Percentiles rank a stretch among this genome's conserved stretches.
phyloP scores from a whole-genome alignment of 139 green algal species.

The Chlorella sorokiniana region DNA sequence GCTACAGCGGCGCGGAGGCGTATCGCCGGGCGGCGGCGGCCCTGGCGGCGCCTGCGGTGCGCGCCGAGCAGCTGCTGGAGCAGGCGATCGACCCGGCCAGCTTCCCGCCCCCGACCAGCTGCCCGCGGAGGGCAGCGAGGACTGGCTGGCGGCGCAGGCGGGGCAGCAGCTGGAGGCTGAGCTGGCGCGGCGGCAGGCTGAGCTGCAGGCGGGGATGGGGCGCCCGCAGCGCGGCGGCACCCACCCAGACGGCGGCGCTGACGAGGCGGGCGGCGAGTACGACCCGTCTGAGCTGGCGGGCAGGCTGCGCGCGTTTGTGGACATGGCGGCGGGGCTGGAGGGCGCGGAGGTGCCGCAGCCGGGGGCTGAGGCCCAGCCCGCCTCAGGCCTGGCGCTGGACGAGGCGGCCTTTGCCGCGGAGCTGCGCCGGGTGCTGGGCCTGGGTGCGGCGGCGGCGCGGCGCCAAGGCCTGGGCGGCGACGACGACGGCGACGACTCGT shows the following conservation, averaged over 20 bases:
- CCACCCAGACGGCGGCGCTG: background rate
- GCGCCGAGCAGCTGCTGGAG: conserved; percentile 11
- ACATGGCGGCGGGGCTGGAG: conserved; percentile 46
- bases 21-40: conserved; percentile 26
- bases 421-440: conserved; percentile 42
- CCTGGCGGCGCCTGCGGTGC: conserved; percentile 14
- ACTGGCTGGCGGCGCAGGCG: conserved; percentile 51
- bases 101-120: background rate
- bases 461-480: background rate
- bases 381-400: conserved; percentile 36
- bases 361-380: background rate
- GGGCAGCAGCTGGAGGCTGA: conserved; percentile 51
- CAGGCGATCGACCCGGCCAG: background rate
- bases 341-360: conserved; percentile 53
- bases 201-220: conserved; percentile 16
- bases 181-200: conserved; percentile 38
- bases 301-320: conserved; percentile 58
- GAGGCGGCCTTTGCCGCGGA: conserved; percentile 43
- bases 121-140: conserved; percentile 47
- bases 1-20: no score
- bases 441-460: background rate
- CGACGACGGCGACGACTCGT: conserved; percentile 15
- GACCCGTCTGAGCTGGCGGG: conserved; percentile 54
- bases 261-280: conserved; percentile 25
- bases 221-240: background rate